Percentiles rank a stretch among this genome's conserved stretches.
phyloP scores from a whole-genome alignment of 176 grass and related monocot species.

The Luzula sylvatica region DNA sequence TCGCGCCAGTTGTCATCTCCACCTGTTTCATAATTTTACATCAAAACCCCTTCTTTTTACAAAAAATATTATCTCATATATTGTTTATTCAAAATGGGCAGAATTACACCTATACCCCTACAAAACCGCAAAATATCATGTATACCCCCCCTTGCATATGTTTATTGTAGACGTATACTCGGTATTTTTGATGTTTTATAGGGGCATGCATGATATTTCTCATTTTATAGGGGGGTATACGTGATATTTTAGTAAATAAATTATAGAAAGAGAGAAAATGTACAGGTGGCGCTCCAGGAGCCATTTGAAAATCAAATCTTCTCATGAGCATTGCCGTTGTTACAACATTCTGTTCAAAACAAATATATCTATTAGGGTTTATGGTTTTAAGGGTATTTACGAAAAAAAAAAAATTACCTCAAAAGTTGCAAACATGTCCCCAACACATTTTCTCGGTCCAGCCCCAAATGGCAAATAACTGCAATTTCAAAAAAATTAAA shows the following conservation, averaged over 20 bases:
- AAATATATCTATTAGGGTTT: conserved; percentile 11
- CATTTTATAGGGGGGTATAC: too few relatives aligned
- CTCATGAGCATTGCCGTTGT: conserved; percentile 91
- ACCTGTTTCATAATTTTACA: conserved; percentile 32
- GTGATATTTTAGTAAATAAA: conserved; percentile 14
- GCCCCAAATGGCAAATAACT: conserved; percentile 99
- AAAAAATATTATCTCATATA: too few relatives aligned
- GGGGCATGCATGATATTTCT: background rate
- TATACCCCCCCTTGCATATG: too few relatives aligned
- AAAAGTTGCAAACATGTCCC: conserved; percentile 98
- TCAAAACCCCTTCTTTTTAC: too few relatives aligned
- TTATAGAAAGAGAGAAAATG: conserved; percentile 15
- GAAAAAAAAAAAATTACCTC: conserved; percentile 49
- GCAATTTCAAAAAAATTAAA: conserved; percentile 56
- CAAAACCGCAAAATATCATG: too few relatives aligned
- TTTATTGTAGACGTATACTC: too few relatives aligned
- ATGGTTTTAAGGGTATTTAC: too few relatives aligned
- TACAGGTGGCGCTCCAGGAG: conserved; percentile 73
- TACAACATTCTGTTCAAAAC: conserved; percentile 59
- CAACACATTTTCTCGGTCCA: conserved; percentile 91
- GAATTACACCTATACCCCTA: too few relatives aligned
- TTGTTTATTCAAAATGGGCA: too few relatives aligned
- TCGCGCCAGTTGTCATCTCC: conserved; percentile 92
- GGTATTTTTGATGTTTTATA: too few relatives aligned
- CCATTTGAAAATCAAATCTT: conserved; percentile 87